Evolutionary conservation across 768 basidiomycete genomes (phyloP), one percentile per base, ranked within the genome.

Genomic region (Collybiopsis confluens): DNA sequence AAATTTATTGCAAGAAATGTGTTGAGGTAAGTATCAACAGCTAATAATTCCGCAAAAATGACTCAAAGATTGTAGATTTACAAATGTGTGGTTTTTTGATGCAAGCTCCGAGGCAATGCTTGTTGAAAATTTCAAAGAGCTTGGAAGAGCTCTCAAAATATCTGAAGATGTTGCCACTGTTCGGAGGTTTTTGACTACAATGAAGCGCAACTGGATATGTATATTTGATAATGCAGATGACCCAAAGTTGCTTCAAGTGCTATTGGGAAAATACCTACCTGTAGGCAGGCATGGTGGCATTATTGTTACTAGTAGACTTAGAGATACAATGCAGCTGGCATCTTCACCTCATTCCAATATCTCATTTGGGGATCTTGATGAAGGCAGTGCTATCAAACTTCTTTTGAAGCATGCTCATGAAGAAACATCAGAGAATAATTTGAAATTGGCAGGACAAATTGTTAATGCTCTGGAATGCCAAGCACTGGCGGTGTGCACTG

Each of bases 271-370:
- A 16, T 40, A 23, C 48, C 23, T 59, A 9, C 55, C 58, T n/a
- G 20, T 20, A 1, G 45, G 57, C 30, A 40, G 28, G 2, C 55
- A 54, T 41, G 58, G 58, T 4, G 55, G 55, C 37, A 54, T 59
- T n/a, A 16, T 59, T 1, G 50, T 56, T 28, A 59, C 58, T 16
- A 55, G 54, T 26, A 49, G 58, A 6, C 55, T 55, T 45, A 44
- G 24, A 7, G 52, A 52, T 15, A 43, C 55, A 2, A n/a, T 21
- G 13, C 37, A 40, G 1, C 30, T 55, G 36, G 44, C 46, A n/a
- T 48, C 38, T 26, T n/a, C n/a, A n/a, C 50, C 37, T 13, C 13
- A 54, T 30, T 20, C 27, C 24, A 23, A 36, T 21, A 4, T 52
- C 37, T 2, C 16, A 44, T 28, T 18, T 1, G 26, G 20, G 15